Evolutionary conservation across 305 asterid species (phyloP).

Genomic region (Lippia alba): DNA sequence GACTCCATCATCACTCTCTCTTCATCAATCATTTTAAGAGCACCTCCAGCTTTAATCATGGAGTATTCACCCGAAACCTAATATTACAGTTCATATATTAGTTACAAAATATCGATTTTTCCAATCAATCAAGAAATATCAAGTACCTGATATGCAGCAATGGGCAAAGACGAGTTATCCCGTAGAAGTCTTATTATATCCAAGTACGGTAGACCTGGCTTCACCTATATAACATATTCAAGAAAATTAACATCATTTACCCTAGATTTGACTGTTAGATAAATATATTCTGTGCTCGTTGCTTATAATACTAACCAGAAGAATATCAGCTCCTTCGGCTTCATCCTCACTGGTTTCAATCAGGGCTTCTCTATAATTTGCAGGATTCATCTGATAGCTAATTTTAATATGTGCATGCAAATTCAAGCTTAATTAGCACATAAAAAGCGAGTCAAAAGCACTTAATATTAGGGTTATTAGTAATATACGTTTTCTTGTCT

Average conservation of each 20-base stretch:
- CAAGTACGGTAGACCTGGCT: constrained; percentile 94
- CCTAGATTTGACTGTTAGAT: not conserved
- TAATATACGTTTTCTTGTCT: constrained; percentile 86
- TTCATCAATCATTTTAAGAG: constrained; percentile 90
- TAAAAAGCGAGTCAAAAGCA: not conserved
- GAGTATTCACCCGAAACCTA: constrained; percentile 98
- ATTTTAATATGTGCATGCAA: constrained; percentile 22
- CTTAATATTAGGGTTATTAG: constrained; percentile 26
- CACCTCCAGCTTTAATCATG: constrained; percentile 96
- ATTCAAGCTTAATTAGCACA: constrained; percentile 29
- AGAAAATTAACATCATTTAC: constrained; percentile 31
- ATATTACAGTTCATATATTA: not conserved
- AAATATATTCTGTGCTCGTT: no score
- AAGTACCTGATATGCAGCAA: constrained; percentile 95
- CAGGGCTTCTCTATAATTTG: constrained; percentile 91
- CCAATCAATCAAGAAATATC: not conserved
- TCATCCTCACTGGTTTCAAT: constrained; percentile 86
- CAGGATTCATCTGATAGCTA: constrained; percentile 98
- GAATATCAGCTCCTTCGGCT: constrained; percentile 98
- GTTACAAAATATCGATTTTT: not conserved
- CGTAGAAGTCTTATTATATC: constrained; percentile 91
- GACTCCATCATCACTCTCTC: constrained; percentile 96
- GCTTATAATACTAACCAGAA: constrained; percentile 59
- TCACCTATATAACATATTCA: constrained; percentile 61
- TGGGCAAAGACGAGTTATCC: constrained; percentile 87